These are phyloP conservation scores for Colletotrichum simmondsii DNA, from an alignment of 2,329 filamentous ascomycete species.

Conservation along the genomic window DNA sequence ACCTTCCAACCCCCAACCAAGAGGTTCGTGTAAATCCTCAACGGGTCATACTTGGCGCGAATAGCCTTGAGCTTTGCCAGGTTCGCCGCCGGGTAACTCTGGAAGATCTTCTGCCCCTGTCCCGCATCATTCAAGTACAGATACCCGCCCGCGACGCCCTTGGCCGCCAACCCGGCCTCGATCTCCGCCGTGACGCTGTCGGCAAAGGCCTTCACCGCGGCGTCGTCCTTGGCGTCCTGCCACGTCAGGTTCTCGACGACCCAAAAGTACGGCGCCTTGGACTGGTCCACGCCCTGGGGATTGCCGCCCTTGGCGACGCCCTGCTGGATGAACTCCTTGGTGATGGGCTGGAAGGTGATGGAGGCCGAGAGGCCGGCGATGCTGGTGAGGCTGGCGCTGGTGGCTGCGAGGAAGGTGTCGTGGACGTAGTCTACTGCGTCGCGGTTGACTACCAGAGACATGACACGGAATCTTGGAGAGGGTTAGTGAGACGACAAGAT, in stretches of 20 bases:
- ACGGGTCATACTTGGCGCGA: constrained; percentile 33
- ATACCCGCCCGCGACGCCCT: constrained; percentile 25
- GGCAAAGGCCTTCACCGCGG: neutral
- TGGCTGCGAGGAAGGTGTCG: constrained; percentile 22
- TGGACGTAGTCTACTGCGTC: constrained; percentile 31
- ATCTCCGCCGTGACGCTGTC: constrained; percentile 17
- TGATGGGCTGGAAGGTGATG: constrained; percentile 36
- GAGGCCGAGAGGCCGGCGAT: constrained; percentile 26
- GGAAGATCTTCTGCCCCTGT: constrained; percentile 45
- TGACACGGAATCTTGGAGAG: constrained; percentile 31
- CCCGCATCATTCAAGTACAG: constrained; percentile 58
- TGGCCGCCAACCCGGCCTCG: constrained; percentile 14
- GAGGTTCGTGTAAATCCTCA: constrained; percentile 21
- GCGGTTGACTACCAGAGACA: constrained; percentile 32
- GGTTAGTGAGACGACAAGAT: neutral
- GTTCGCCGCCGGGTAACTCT: constrained; percentile 32
- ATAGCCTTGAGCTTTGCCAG: constrained; percentile 23
- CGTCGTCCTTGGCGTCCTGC: constrained; percentile 25
- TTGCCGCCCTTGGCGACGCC: constrained; percentile 28
- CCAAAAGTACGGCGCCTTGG: constrained; percentile 34
- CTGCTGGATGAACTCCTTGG: constrained; percentile 29
- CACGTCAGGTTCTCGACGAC: constrained; percentile 35
- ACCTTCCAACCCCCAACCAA: constrained; percentile 32
- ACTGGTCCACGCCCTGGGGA: constrained; percentile 33
- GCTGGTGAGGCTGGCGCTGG: constrained; percentile 12